Percentiles rank a stretch among this genome's conserved stretches.
Conservation (phyloP, 495 filamentous ascomycete genomes). For the Aspergillus wentii region DNA sequence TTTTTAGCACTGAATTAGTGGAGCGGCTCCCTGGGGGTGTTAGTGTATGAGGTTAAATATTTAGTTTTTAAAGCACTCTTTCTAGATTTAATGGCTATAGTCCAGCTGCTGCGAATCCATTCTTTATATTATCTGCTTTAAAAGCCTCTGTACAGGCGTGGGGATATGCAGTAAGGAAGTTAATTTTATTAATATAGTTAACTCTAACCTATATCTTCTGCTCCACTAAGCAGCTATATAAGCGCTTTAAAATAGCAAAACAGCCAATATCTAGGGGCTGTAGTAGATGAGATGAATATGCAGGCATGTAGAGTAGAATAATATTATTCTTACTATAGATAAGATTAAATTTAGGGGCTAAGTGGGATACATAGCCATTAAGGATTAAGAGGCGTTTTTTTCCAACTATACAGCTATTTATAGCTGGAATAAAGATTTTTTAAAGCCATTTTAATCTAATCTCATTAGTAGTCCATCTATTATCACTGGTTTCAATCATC, state of each 20-base stretch:
- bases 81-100: conserved; percentile 7
- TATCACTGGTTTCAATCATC: background rate
- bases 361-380: conserved; percentile 15
- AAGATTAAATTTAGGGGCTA: conserved; percentile 9
- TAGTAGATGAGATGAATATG: conserved; percentile 14
- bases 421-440: conserved; percentile 9
- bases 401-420: conserved; percentile 1
- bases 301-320: conserved; percentile 11
- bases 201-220: background rate
- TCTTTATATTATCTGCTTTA: background rate
- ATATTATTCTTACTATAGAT: conserved; percentile 10
- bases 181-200: conserved; percentile 3
- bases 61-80: conserved; percentile 4
- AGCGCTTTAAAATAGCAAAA: conserved; percentile 10
- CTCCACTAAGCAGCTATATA: conserved; percentile 5
- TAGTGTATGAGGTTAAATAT: conserved; percentile 3
- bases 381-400: conserved; percentile 16
- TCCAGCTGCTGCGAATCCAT: conserved; percentile 5
- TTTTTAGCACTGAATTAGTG: conserved; percentile 1
- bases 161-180: background rate
- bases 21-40: conserved; percentile 2
- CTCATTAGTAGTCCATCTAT: conserved; percentile 1
- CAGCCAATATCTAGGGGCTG: conserved; percentile 19
- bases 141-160: background rate
- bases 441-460: conserved; percentile 1